These are phyloP conservation scores for Sporothrix humicola DNA, from an alignment of 2,329 filamentous ascomycete species.

Conservation along the genomic window DNA sequence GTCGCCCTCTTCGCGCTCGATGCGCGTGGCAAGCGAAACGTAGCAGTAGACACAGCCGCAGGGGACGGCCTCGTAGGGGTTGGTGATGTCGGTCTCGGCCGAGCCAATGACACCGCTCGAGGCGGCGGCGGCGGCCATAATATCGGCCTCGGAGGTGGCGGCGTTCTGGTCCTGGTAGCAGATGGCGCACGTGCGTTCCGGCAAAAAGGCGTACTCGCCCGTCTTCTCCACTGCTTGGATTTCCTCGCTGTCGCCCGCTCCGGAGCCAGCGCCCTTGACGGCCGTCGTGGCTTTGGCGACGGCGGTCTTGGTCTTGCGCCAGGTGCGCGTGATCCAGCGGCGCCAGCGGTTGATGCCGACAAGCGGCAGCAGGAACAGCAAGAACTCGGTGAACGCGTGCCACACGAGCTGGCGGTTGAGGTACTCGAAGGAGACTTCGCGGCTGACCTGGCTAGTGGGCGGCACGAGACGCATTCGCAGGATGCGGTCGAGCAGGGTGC, in stretches of 20 bases:
- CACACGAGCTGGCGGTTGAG: conserved; percentile 96
- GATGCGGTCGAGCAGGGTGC: conserved; percentile 85
- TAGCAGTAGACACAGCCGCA: conserved; percentile 97
- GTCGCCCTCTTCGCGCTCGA: conserved; percentile 92
- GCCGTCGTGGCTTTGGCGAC: conserved; percentile 52
- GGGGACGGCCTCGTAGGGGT: conserved; percentile 88
- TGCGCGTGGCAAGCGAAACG: conserved; percentile 85
- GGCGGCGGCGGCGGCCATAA: conserved; percentile 69
- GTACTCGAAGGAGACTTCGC: conserved; percentile 97
- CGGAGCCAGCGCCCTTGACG: conserved; percentile 32
- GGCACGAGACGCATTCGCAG: conserved; percentile 84
- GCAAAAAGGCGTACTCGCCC: conserved; percentile 83
- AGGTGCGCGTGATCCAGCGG: conserved; percentile 84
- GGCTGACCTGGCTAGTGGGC: conserved; percentile 80
- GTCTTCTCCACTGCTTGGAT: conserved; percentile 50
- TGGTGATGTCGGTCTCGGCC: conserved; percentile 90
- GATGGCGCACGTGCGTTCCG: conserved; percentile 93
- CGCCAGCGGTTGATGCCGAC: conserved; percentile 94
- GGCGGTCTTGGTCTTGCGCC: conserved; percentile 77
- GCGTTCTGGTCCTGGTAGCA: conserved; percentile 95
- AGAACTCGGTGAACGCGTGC: conserved; percentile 99
- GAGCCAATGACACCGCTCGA: conserved; percentile 83
- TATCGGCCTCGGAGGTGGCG: conserved; percentile 73
- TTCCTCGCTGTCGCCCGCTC: conserved; percentile 42
- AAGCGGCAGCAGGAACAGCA: conserved; percentile 90